A percentile compares a stretch with the other conserved stretches of the same genome.
phyloP scores from a whole-genome alignment of 108 stramenopile species.

The Cyclostephanos tholiformis region DNA sequence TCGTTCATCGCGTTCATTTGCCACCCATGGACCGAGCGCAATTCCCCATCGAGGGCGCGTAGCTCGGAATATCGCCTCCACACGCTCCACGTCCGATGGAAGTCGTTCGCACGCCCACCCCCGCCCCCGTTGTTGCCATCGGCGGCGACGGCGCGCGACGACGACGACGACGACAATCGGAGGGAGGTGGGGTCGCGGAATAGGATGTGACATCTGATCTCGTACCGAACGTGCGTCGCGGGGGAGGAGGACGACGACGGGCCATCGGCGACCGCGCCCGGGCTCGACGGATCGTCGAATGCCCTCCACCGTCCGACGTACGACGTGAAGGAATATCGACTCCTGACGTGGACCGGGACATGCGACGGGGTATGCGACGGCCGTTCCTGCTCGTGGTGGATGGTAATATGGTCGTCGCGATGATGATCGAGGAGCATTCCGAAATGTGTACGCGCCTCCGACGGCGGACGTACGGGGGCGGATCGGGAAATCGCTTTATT shows the following conservation, averaged over 20 bases:
- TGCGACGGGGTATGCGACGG: no score
- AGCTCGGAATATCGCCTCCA: conserved; percentile 53
- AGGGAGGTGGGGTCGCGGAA: conserved; percentile 25
- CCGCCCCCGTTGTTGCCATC: neutral
- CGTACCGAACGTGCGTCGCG: conserved; percentile 39
- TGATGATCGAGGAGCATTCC: neutral
- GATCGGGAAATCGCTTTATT: neutral
- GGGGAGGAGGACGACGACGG: neutral
- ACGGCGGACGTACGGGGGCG: neutral
- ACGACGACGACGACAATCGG: neutral
- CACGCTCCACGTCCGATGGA: conserved; percentile 30
- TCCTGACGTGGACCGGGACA: conserved; percentile 19
- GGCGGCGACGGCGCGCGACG: no score
- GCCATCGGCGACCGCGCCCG: neutral
- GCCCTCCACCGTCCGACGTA: conserved; percentile 35
- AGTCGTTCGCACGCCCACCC: neutral
- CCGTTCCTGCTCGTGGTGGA: no score
- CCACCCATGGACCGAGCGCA: conserved; percentile 39
- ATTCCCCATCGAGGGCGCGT: conserved; percentile 14
- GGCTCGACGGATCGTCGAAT: neutral
- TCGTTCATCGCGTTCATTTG: conserved; percentile 46
- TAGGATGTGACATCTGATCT: conserved; percentile 33
- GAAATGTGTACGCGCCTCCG: no score
- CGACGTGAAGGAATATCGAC: conserved; percentile 32
- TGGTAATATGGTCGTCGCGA: no score